Evolutionary conservation across 2,329 filamentous ascomycete species (phyloP), one percentile per base, ranked within the genome.

Genomic region (Coniochaeta sp.): DNA sequence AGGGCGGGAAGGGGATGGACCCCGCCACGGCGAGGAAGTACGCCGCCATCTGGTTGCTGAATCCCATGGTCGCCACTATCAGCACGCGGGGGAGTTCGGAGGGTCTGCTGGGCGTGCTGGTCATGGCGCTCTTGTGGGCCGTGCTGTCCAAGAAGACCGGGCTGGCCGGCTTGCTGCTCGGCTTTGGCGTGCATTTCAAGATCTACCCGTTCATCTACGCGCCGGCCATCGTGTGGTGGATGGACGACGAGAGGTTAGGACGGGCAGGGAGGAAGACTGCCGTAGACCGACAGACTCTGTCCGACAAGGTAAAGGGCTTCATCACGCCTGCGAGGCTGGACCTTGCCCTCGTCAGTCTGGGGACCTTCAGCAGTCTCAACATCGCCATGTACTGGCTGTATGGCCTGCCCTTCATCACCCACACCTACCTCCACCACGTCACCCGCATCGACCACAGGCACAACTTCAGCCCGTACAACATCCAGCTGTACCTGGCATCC

Each of bases 121-220:
- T 96, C 6, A 86, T 91, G 62, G 89, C 85, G 0, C 73, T 98
- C 38, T 75, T 99, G 12, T 98, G 91, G 90, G 90, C 93, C 0
- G 88, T 90, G 1, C 76, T 92, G 64, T 78, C 82, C 58, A 80
- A 80, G 57, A 78, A 79, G n/a, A 76, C 89, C 19, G 69, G 74
- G 1, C 71, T 96, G 9, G 89, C 92, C 0, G 93, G 90, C 0
- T 64, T 87, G 2, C 73, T 98, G 32, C 79, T 99, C 2, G 95
- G 95, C 0, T 75, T 96, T 30, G 86, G 86, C 1, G 93, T 98
- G 28, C 95, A 99, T 75, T 96, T 99, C 77, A 99, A 99, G 80
- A 98, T 99, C 62, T 99, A 99, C 69, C 95, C 95, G 0, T 96
- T 98, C 73, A 91, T 99, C 62, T 99, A 99, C 73, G 93, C 90